Evolutionary conservation across 148 eudicot species (phyloP).

Genomic region (Cornus suecica): DNA sequence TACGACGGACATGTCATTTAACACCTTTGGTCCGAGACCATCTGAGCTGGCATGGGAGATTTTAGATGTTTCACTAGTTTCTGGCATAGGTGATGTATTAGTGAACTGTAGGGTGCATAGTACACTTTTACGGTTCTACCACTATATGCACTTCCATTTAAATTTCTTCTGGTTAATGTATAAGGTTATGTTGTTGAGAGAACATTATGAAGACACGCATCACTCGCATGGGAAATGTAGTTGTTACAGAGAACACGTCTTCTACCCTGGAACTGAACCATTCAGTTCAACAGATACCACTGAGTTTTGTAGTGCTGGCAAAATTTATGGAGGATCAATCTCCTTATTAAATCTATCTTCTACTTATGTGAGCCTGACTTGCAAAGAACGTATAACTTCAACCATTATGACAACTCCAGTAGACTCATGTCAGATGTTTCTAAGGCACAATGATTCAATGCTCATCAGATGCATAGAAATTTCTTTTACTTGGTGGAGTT

Average conservation of each 20-base stretch:
- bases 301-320: neutral
- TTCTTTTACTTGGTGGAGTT: neutral
- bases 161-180: neutral
- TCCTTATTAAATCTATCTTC: neutral
- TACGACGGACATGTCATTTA: neutral
- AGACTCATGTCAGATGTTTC: neutral
- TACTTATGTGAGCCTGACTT: neutral
- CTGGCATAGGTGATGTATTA: neutral
- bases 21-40: neutral
- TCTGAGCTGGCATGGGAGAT: neutral
- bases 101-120: neutral
- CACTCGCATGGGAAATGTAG: neutral
- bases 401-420: neutral
- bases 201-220: neutral
- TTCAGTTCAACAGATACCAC: neutral
- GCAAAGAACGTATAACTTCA: conserved; percentile 1
- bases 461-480: conserved; percentile 2
- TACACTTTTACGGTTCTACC: neutral
- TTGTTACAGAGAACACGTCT: neutral
- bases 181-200: neutral
- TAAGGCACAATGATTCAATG: neutral
- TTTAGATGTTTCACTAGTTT: neutral
- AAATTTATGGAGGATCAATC: neutral
- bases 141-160: neutral
- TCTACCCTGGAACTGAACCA: neutral